Base-by-base conservation (phyloP, 192 early-diverging fungal genomes). In the Backusella tuberculispora region DNA sequence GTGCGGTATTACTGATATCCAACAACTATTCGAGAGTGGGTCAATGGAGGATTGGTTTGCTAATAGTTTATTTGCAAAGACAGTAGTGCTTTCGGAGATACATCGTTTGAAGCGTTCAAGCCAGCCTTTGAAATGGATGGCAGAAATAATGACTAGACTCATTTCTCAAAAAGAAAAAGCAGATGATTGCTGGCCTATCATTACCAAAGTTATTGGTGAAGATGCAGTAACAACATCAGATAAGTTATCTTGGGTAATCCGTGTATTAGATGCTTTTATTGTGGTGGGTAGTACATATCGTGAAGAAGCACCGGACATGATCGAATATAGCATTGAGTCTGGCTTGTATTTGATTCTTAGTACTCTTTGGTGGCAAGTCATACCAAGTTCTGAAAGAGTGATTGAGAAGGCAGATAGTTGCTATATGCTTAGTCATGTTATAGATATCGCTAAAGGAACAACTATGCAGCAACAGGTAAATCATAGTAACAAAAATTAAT, bases 201-300 rank as follows among this genome's bases (percentile, higher is more conserved):
- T 75, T 6, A 21, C 66, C 10, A 43, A 46, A 7, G 29, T 53
- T n/a, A 69, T 75, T 15, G 26, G 26, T 26, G 41, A 44, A 6
- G 63, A 65, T 47, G n/a, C 42, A 42, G 15, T 63, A 53, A 21
- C 74, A 77, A 63, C 47, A 41, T 5, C 44, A 67, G 66, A 78
- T 14, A 53, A 78, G 1, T 19, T 84, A 38, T 71, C 78, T 44
- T 86, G 86, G 85, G 44, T 89, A 0, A 73, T 86, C 29, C 75
- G 83, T 26, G 76, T 87, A 4, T 69, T 89, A 43, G 85, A 89
- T 75, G 69, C 85, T 5, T 50, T 89, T 24, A 83, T 89, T n/a
- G 74, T 89, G 7, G 26, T 82, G 26, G 76, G 66, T 24, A 75
- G 73, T 40, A 56, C 47, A 5, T 15, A 66, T 34, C 2, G 29